These are phyloP conservation scores for Lodderomyces jiufengensis DNA, from an alignment of 1,139 yeast species.

Conservation along the genomic window DNA sequence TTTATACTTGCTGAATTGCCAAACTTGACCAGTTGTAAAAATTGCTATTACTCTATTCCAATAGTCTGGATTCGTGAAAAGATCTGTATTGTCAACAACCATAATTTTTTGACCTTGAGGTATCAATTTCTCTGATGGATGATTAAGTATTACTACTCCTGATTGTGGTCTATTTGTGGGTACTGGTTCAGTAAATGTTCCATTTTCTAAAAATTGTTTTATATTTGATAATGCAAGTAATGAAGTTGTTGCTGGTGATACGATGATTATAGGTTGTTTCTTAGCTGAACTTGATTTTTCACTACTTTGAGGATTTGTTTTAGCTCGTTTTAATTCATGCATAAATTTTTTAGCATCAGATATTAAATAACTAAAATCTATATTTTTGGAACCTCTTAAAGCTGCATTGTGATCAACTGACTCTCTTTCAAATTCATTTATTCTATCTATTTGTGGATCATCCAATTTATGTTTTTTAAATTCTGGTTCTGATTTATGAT, in stretches of 20 bases:
- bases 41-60: constrained; percentile 97
- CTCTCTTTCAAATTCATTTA: constrained; percentile 59
- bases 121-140: constrained; percentile 54
- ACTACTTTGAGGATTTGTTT: constrained; percentile 13
- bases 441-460: constrained; percentile 56
- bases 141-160: constrained; percentile 51
- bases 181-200: constrained; percentile 63
- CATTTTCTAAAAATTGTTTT: constrained; percentile 76
- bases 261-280: constrained; percentile 86
- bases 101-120: constrained; percentile 57
- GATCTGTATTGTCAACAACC: constrained; percentile 84
- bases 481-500: constrained; percentile 8
- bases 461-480: constrained; percentile 27
- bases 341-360: constrained; percentile 68
- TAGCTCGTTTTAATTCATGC: constrained; percentile 46
- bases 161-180: constrained; percentile 34
- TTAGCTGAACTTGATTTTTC: constrained; percentile 13
- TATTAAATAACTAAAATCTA: constrained; percentile 71
- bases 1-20: constrained; percentile 92
- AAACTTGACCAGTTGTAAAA: constrained; percentile 92
- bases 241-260: constrained; percentile 95
- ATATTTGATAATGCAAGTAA: constrained; percentile 77
- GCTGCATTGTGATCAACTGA: constrained; percentile 76
- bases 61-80: constrained; percentile 90
- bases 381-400: constrained; percentile 70